Base-by-base conservation (phyloP, 1,284 basidiomycete species). In the Caloboletus inedulis region DNA sequence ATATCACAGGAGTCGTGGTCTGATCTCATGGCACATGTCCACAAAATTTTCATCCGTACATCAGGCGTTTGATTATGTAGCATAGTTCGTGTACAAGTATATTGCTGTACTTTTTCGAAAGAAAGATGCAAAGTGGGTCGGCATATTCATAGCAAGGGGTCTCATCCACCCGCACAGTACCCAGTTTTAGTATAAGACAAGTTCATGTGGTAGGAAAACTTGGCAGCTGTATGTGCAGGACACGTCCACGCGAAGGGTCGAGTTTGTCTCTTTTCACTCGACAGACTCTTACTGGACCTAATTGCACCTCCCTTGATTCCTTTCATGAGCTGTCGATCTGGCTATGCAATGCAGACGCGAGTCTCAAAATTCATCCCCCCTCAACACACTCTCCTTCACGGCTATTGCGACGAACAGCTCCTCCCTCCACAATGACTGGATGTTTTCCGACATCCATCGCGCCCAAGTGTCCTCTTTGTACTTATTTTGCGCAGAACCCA, bases 331-430 rank as follows among this genome's bases (percentile, higher is more conserved):
- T 33, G 23, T 33, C 29, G 9, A 45, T 36, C 23, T n/a, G 13
- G 25, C 36, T 18, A 16, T 53, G 10, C 23, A 21, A 23, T 12
- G 25, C 25, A 29, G n/a, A 13, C n/a, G n/a, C 27, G 25, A 37
- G 10, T n/a, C 18, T 70, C 43, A 72, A 43, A 64, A 69, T 41
- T 68, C 69, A 53, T 71, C 71, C 16, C 76, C 73, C 35, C 62
- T 60, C 30, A 68, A 48, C 18, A 83, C 54, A 57, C 76, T 73
- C 42, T 71, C 65, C 41, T 69, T 61, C 4, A 89, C 79, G 14
- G 68, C 75, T 25, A 52, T 56, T 7, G 83, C 79, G 16, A 89
- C 80, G 42, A 72, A 68, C 9, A 68, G 35, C 57, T 90, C 84
- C 62, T 81, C 84, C 27, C 59, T 58, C 72, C 76, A 75, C 41